A percentile compares a stretch with the other conserved stretches of the same genome.
Evolutionary conservation across 768 basidiomycete genomes (phyloP).

Genomic region (Leccinum broughii): DNA sequence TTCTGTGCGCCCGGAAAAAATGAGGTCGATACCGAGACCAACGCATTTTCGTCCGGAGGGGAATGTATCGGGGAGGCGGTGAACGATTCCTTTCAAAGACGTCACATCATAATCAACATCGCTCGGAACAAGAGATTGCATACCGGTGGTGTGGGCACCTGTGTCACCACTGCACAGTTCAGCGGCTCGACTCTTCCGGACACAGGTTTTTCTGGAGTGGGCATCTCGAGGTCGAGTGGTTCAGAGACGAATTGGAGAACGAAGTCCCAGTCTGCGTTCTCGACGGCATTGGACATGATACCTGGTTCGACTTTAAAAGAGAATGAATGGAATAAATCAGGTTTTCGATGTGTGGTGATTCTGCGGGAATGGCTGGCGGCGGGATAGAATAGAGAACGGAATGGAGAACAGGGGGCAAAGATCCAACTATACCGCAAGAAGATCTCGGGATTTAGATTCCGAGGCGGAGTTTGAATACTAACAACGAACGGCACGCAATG

Average conservation of each 20-base stretch:
- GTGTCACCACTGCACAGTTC: constrained; percentile 24
- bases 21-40: constrained; percentile 79
- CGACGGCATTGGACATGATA: constrained; percentile 36
- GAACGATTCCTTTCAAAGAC: constrained; percentile 31
- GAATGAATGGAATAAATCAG: background rate
- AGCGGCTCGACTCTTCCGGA: constrained; percentile 27
- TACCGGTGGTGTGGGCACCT: constrained; percentile 70
- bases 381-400: background rate
- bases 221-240: constrained; percentile 38
- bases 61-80: constrained; percentile 35
- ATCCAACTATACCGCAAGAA: background rate
- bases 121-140: constrained; percentile 18
- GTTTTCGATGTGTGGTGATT: background rate
- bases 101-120: constrained; percentile 8
- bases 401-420: constrained; percentile 22
- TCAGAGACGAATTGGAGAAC: constrained; percentile 60
- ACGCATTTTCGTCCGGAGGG: constrained; percentile 42
- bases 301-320: background rate
- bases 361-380: constrained; percentile 6
- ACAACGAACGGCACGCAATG: constrained; percentile 12
- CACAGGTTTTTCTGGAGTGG: constrained; percentile 38
- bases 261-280: constrained; percentile 58
- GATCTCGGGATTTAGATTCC: constrained; percentile 16
- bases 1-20: constrained; percentile 73
- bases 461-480: constrained; percentile 17